These are phyloP conservation scores for Candida pseudoviswanathii DNA, from an alignment of 1,139 yeast genomes.

Conservation along the genomic window DNA sequence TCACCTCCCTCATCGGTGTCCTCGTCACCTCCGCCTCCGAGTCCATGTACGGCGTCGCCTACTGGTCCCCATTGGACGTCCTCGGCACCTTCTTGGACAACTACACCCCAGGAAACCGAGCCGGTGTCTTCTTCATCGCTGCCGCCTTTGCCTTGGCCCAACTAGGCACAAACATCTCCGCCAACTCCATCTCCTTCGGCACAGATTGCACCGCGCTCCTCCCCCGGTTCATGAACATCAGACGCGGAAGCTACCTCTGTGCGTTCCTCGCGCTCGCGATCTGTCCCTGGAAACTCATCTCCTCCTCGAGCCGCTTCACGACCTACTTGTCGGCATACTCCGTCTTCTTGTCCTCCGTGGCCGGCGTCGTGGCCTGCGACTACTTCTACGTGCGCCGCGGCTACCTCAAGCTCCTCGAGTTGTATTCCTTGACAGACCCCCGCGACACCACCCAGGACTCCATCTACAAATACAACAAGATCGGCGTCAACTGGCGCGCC, in stretches of 20 bases:
- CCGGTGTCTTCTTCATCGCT: constrained; percentile 83
- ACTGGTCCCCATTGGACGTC: constrained; percentile 88
- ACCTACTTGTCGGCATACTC: constrained; percentile 85
- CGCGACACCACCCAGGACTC: constrained; percentile 31
- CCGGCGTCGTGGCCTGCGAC: constrained; percentile 80
- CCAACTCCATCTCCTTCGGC: constrained; percentile 87
- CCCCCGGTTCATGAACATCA: constrained; percentile 73
- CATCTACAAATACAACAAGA: constrained; percentile 59
- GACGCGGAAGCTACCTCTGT: constrained; percentile 84
- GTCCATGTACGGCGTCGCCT: constrained; percentile 64
- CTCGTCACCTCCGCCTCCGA: constrained; percentile 83
- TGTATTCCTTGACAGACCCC: constrained; percentile 51
- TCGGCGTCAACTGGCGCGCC: constrained; percentile 84
- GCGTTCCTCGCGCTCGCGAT: constrained; percentile 76
- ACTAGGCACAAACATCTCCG: constrained; percentile 89
- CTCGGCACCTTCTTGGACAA: constrained; percentile 64
- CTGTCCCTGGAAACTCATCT: constrained; percentile 86
- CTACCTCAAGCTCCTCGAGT: constrained; percentile 59
- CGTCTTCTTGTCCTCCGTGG: constrained; percentile 82
- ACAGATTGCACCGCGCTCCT: constrained; percentile 85
- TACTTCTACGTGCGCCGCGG: constrained; percentile 81
- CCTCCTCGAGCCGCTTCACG: constrained; percentile 75
- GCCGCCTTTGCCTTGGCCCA: constrained; percentile 82
- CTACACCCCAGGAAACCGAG: constrained; percentile 60
- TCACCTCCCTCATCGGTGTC: constrained; percentile 85